A percentile compares a stretch with the other conserved stretches of the same genome.
Conservation (phyloP, 2,329 filamentous ascomycete species). For the Penicillium sclerotigenum region DNA sequence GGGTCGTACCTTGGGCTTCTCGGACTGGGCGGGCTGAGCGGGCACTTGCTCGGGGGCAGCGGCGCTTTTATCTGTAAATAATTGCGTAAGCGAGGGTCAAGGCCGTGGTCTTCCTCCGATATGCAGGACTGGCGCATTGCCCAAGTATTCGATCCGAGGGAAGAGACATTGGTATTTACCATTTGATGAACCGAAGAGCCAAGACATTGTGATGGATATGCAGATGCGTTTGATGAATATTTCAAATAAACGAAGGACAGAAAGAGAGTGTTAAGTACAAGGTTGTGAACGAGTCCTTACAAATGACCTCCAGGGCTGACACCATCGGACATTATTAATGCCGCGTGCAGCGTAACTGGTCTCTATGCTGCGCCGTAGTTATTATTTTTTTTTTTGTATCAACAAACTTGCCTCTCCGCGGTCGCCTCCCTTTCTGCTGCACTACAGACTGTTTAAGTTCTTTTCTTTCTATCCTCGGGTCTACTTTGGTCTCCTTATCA, state of each 20-base stretch:
- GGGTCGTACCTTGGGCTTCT: slow-evolving; percentile 40
- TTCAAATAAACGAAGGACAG: not conserved
- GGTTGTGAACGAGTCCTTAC: slow-evolving; percentile 2
- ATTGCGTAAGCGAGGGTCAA: slow-evolving; percentile 9
- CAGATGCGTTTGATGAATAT: not conserved
- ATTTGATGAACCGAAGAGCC: slow-evolving; percentile 37
- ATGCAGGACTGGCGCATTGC: slow-evolving; percentile 12
- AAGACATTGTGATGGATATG: slow-evolving; percentile 29
- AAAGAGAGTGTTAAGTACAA: not conserved
- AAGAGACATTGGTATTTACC: slow-evolving; percentile 22
- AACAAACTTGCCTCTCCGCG: slow-evolving; percentile 13
- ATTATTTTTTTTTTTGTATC: slow-evolving; percentile 20
- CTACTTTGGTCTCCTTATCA: not conserved
- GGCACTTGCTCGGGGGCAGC: slow-evolving; percentile 20
- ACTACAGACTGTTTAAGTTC: slow-evolving; percentile 4
- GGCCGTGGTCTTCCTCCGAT: not conserved
- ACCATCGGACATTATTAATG: slow-evolving; percentile 23
- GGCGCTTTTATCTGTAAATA: slow-evolving; percentile 19
- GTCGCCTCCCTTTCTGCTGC: slow-evolving; percentile 11
- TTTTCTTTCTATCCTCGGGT: slow-evolving; percentile 5
- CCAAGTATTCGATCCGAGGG: slow-evolving; percentile 2
- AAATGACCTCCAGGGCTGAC: slow-evolving; percentile 1
- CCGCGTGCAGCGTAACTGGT: slow-evolving; percentile 19
- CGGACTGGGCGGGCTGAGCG: slow-evolving; percentile 24
- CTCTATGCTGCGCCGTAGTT: slow-evolving; percentile 18